Evolutionary conservation across 345 rosid genomes (phyloP).

Genomic region (Arabis hirsuta): DNA sequence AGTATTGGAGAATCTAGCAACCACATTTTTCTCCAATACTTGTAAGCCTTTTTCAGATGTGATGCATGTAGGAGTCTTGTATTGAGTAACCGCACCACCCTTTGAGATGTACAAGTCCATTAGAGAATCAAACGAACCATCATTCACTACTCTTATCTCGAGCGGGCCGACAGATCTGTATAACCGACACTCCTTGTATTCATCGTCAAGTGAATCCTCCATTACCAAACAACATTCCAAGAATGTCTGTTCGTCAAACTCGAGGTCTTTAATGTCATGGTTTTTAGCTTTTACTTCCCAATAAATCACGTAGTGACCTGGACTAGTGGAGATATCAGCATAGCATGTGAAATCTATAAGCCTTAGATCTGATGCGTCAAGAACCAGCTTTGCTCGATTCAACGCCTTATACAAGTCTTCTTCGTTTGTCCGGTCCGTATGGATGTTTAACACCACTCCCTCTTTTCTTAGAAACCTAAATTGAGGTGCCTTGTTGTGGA

Average conservation of each 20-base stretch:
- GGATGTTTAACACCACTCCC: not conserved
- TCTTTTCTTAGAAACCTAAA: slow-evolving; percentile 12
- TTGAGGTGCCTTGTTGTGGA: slow-evolving; percentile 1
- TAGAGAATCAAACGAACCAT: not conserved
- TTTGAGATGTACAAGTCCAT: not conserved
- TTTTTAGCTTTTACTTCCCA: not conserved
- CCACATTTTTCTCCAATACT: not conserved
- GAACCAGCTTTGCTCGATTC: not conserved
- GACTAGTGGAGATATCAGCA: not conserved
- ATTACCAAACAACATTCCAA: not conserved
- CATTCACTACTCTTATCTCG: not conserved
- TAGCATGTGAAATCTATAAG: slow-evolving; percentile 7
- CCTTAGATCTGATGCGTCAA: not conserved
- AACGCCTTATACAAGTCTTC: slow-evolving; percentile 4
- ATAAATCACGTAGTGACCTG: slow-evolving; percentile 5
- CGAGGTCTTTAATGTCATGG: not conserved
- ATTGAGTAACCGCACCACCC: not conserved
- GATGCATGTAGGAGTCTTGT: not conserved
- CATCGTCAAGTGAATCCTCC: slow-evolving; percentile 8
- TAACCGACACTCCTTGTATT: not conserved
- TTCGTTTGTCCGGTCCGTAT: not conserved
- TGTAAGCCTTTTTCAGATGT: not conserved
- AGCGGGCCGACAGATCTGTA: not conserved
- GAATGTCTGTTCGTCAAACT: not conserved
- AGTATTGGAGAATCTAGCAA: not conserved